phyloP scores from a whole-genome alignment of 1,139 yeast species.

The Zygoascus meyerae region DNA sequence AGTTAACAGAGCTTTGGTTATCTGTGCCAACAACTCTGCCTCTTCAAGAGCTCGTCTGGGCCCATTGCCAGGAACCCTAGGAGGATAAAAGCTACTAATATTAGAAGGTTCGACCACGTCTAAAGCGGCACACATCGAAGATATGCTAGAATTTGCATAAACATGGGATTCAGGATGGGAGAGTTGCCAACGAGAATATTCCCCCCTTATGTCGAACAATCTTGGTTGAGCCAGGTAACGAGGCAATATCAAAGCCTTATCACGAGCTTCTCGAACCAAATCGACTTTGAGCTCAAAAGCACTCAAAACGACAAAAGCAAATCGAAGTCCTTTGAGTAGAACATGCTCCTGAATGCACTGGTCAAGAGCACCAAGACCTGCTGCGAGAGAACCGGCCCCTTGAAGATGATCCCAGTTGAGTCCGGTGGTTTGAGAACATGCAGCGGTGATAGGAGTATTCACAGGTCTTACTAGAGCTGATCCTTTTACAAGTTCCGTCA shows the following conservation, averaged over 20 bases:
- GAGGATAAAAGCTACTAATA: slow-evolving; percentile 9
- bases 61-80: slow-evolving; percentile 11
- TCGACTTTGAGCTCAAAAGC: slow-evolving; percentile 70
- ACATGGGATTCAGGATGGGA: slow-evolving; percentile 57
- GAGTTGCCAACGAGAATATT: slow-evolving; percentile 65
- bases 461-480: slow-evolving; percentile 54
- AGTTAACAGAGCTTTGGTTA: slow-evolving; percentile 48
- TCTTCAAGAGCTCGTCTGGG: slow-evolving; percentile 36
- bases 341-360: slow-evolving; percentile 42
- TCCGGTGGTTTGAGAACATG: slow-evolving; percentile 19
- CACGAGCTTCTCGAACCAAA: slow-evolving; percentile 74
- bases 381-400: slow-evolving; percentile 46
- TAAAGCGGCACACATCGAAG: slow-evolving; percentile 53
- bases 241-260: slow-evolving; percentile 67
- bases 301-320: slow-evolving; percentile 62
- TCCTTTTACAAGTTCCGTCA: slow-evolving; percentile 36
- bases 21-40: slow-evolving; percentile 38
- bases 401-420: slow-evolving; percentile 62
- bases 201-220: slow-evolving; percentile 69
- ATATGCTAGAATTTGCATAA: slow-evolving; percentile 45
- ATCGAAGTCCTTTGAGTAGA: slow-evolving; percentile 44
- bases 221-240: slow-evolving; percentile 69
- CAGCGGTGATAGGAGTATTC: slow-evolving; percentile 62
- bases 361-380: slow-evolving; percentile 54
- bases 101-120: slow-evolving; percentile 40